Percentiles rank a stretch among this genome's conserved stretches.
phyloP scores from a whole-genome alignment of 1,284 basidiomycete genomes.

The Leccinum ponderosum region DNA sequence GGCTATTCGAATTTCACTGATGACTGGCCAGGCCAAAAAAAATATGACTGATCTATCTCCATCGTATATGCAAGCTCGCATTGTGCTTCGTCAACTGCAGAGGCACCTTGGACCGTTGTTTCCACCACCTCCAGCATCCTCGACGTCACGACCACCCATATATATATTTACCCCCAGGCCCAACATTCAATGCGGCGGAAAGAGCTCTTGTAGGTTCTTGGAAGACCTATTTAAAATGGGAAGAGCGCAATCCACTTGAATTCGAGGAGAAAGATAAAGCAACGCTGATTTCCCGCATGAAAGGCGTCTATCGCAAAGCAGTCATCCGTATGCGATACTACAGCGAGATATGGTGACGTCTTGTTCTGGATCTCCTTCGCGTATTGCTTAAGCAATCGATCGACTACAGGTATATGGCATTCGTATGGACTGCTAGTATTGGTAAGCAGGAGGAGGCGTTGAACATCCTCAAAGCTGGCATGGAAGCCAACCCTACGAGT shows the following conservation, averaged over 20 bases:
- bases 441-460: constrained; percentile 83
- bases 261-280: constrained; percentile 84
- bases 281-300: constrained; percentile 69
- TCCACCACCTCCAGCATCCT: constrained; percentile 48
- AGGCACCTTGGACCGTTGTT: constrained; percentile 69
- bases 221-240: constrained; percentile 94
- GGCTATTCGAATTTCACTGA: constrained; percentile 21
- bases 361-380: background rate
- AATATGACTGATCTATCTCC: constrained; percentile 86
- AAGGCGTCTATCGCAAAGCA: constrained; percentile 87
- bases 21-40: constrained; percentile 76
- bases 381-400: constrained; percentile 13
- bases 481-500: constrained; percentile 86
- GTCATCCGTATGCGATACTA: constrained; percentile 92
- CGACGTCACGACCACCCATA: constrained; percentile 44
- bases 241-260: constrained; percentile 92
- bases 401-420: constrained; percentile 81
- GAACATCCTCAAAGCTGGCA: constrained; percentile 80
- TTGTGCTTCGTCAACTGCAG: constrained; percentile 83
- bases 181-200: constrained; percentile 75
- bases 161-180: constrained; percentile 71
- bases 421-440: constrained; percentile 73
- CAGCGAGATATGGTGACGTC: constrained; percentile 85
- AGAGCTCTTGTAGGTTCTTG: constrained; percentile 79
- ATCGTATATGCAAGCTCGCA: constrained; percentile 92